Base-by-base conservation (phyloP, 192 early-diverging fungal species). In the Dissophora ornata region DNA sequence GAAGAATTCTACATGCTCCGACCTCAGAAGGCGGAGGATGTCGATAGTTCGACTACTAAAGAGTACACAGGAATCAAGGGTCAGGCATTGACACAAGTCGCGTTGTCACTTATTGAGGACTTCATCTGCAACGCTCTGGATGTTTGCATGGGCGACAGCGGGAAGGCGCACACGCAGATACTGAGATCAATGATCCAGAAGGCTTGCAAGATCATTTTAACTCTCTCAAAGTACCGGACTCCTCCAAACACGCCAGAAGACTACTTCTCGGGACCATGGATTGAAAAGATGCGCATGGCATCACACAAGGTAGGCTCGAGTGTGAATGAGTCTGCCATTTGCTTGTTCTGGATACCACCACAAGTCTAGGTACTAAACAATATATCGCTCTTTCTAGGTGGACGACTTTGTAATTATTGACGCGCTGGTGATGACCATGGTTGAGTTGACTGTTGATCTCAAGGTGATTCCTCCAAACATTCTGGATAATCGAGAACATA, bases 401-500 rank as follows among this genome's bases (percentile, higher is more conserved):
- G 52, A 62, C 0, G 80, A 80, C 9, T 87, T 87, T 78, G 74
- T 77, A 32, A 80, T 82, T 5, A 77, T 85, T 2, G 84, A 87
- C 53, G 79, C 86, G 19, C 54, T 81, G 32, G 47, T 85, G 1
- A 80, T 84, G 19, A 84, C 84, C 0, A 50, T 87, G 47, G 52
- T 83, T 3, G 34, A 71, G 29, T 50, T 87, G 47, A 75, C 82
- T 3, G 61, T 81, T 16, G 67, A 71, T 9, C 58, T 79, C 4
- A 64, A 68, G 22, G 69, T 87, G 28, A 36, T 84, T 13, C 52
- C 58, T 13, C 45, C 38, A 8, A 55, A 58, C 1, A 51, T 81
- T 18, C 21, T 85, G n/a, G 73, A 79, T 30, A 65, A 61, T n/a
- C 63, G 64, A 10, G 47, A 67, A 13, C 71, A 81, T 33, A 70